phyloP scores from a whole-genome alignment of 2,329 filamentous ascomycete genomes.

The Dothistroma septosporum region DNA sequence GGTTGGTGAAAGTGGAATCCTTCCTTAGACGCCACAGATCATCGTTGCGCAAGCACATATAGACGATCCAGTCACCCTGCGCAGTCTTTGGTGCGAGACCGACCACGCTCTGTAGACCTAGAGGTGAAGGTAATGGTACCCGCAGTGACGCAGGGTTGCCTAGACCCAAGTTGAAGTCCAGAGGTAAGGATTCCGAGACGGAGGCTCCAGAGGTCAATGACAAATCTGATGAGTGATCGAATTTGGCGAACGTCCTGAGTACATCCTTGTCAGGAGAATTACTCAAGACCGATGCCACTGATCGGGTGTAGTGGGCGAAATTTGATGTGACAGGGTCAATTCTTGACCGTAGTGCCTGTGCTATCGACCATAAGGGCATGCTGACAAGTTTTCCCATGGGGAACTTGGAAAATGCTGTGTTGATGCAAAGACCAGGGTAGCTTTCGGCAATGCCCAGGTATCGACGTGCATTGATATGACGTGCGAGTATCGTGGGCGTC shows the following conservation, averaged over 20 bases:
- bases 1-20: neutral
- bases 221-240: neutral
- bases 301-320: neutral
- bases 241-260: neutral
- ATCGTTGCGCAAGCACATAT: neutral
- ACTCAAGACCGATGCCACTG: neutral
- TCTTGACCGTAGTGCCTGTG: neutral
- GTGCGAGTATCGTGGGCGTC: constrained; percentile 4
- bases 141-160: neutral
- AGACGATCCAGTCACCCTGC: neutral
- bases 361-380: neutral
- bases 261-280: neutral
- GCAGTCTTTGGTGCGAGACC: neutral
- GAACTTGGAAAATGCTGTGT: neutral
- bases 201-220: neutral
- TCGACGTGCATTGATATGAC: neutral
- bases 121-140: neutral
- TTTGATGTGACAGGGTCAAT: neutral
- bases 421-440: neutral
- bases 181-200: neutral
- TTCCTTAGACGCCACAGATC: neutral
- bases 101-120: neutral
- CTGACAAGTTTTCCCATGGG: neutral
- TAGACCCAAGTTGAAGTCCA: neutral
- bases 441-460: neutral